Conservation (phyloP, 495 filamentous ascomycete genomes). For the Penicillium pulvis region DNA sequence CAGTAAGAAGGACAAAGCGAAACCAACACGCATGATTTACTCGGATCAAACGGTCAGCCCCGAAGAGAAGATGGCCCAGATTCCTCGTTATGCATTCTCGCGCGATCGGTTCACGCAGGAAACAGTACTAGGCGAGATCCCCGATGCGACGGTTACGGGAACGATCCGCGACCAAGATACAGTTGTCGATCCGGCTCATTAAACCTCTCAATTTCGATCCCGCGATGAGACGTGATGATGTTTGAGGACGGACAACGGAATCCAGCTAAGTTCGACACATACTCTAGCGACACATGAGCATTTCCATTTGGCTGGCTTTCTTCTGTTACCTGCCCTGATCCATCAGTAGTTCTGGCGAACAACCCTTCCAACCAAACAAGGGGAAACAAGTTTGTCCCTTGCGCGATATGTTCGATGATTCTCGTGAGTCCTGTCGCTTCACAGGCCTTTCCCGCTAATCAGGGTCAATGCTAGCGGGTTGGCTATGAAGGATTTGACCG, state of each 20-base stretch:
- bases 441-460: constrained; percentile 11
- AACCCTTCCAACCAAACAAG: constrained; percentile 3
- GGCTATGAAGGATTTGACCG: constrained; percentile 18
- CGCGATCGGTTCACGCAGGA: constrained; percentile 46
- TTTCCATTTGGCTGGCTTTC: constrained; percentile 24
- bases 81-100: constrained; percentile 75
- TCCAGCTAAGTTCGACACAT: constrained; percentile 53
- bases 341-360: constrained; percentile 40
- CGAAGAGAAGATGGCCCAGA: constrained; percentile 81
- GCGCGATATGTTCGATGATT: constrained; percentile 7
- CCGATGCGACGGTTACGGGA: constrained; percentile 39
- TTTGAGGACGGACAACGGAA: constrained; percentile 22
- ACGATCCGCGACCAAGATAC: constrained; percentile 39
- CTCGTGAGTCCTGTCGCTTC: constrained; percentile 15
- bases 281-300: constrained; percentile 36
- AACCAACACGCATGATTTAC: constrained; percentile 73
- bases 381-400: neutral
- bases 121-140: constrained; percentile 41
- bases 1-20: constrained; percentile 66
- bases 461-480: constrained; percentile 4
- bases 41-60: constrained; percentile 76
- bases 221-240: neutral
- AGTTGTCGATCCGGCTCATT: constrained; percentile 40
- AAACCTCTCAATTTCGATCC: constrained; percentile 9
- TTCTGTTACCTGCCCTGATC: constrained; percentile 37